Evolutionary conservation across 768 basidiomycete species (phyloP).

Genomic region (Leccinum aurantiacum): DNA sequence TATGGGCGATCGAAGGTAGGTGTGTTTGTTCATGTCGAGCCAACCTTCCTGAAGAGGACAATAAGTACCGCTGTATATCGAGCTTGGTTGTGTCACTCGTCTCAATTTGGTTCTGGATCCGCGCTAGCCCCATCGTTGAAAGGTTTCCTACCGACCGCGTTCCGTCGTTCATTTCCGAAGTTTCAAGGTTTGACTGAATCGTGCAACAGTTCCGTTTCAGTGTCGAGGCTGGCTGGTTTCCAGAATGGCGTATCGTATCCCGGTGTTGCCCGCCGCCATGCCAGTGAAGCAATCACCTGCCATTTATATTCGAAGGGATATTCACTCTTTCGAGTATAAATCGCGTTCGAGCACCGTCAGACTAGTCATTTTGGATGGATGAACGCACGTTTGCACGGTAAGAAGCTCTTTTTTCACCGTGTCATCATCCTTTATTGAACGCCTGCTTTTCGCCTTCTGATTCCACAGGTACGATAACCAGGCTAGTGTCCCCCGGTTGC

Average conservation of each 20-base stretch:
- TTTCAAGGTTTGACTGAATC: not conserved
- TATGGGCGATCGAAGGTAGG: not conserved
- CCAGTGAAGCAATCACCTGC: not conserved
- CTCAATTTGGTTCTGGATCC: not conserved
- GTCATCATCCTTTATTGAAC: not conserved
- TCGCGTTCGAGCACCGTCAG: not conserved
- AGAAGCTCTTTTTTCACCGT: constrained; percentile 10
- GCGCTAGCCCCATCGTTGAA: not conserved
- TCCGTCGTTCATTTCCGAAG: not conserved
- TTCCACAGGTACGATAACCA: constrained; percentile 66
- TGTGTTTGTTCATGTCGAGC: not conserved
- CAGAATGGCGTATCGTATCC: not conserved
- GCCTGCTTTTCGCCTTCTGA: not conserved
- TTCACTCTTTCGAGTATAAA: not conserved
- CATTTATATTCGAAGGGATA: constrained; percentile 1
- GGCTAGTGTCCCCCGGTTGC: constrained; percentile 34
- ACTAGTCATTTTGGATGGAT: not conserved
- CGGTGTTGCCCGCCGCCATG: not conserved
- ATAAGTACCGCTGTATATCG: not conserved
- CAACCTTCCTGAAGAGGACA: not conserved
- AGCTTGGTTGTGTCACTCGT: not conserved
- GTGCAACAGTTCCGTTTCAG: not conserved
- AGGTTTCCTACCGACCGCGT: not conserved
- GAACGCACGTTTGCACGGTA: constrained; percentile 47
- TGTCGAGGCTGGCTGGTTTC: not conserved